Conservation (phyloP, 2,329 filamentous ascomycete species). For the Monosporascus cannonballus region DNA sequence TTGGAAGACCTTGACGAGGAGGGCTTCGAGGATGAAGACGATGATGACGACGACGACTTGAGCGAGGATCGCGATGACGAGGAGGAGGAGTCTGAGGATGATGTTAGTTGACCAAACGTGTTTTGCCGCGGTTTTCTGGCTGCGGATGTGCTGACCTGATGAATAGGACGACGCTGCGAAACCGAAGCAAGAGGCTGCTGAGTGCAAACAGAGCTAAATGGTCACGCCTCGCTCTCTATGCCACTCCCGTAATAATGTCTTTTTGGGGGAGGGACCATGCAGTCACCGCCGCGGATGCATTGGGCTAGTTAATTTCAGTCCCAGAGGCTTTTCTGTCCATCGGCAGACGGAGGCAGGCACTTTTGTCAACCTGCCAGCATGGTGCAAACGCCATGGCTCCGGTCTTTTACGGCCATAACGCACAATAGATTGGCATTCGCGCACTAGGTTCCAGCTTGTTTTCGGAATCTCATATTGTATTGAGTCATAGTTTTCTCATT, state of each 20-base stretch:
- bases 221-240: constrained; percentile 5
- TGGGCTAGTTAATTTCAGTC: background rate
- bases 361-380: constrained; percentile 19
- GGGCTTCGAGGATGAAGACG: constrained; percentile 80
- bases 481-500: constrained; percentile 28
- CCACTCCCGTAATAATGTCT: background rate
- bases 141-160: constrained; percentile 17
- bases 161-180: constrained; percentile 77
- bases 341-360: constrained; percentile 8
- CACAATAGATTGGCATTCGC: constrained; percentile 28
- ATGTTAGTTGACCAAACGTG: constrained; percentile 43
- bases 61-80: constrained; percentile 73
- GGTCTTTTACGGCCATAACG: constrained; percentile 14
- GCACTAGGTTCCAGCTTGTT: constrained; percentile 24
- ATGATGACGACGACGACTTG: constrained; percentile 81
- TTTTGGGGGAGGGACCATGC: background rate
- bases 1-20: constrained; percentile 76
- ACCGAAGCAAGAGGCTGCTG: constrained; percentile 88
- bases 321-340: constrained; percentile 5
- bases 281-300: background rate
- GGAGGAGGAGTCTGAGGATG: constrained; percentile 76
- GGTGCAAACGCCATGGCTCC: constrained; percentile 21
- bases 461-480: constrained; percentile 27
- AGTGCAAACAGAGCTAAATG: constrained; percentile 89
- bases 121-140: background rate